A percentile compares a stretch with the other conserved stretches of the same genome.
Evolutionary conservation across 768 basidiomycete species (phyloP).

Genomic region (Collybia mongolica): DNA sequence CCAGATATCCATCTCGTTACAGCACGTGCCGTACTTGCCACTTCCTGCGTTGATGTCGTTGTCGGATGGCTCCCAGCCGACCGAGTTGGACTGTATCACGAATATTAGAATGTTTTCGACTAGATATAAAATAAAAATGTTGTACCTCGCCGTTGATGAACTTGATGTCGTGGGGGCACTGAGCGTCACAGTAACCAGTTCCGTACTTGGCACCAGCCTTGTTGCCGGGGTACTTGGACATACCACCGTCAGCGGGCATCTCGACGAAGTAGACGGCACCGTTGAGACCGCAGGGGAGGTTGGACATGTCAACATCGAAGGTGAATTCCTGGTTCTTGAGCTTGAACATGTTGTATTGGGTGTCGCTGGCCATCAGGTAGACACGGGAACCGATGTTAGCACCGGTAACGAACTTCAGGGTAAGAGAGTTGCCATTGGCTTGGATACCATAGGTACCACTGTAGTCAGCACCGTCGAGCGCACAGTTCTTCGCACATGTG

Average conservation of each 20-base stretch:
- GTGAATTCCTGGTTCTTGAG: constrained; percentile 44
- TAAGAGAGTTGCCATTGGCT: constrained; percentile 41
- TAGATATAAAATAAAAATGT: background rate
- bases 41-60: constrained; percentile 36
- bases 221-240: constrained; percentile 44
- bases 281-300: constrained; percentile 43
- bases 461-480: constrained; percentile 48
- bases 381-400: constrained; percentile 35
- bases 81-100: constrained; percentile 31
- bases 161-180: constrained; percentile 61
- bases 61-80: constrained; percentile 26
- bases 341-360: constrained; percentile 35
- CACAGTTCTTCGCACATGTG: constrained; percentile 46
- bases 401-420: constrained; percentile 46
- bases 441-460: constrained; percentile 52
- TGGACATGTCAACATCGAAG: constrained; percentile 49
- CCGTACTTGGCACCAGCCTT: constrained; percentile 57
- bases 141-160: constrained; percentile 57
- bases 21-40: constrained; percentile 36
- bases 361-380: constrained; percentile 34
- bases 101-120: background rate
- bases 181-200: constrained; percentile 63
- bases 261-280: constrained; percentile 61
- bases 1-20: constrained; percentile 45
- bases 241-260: constrained; percentile 59